A percentile compares a stretch with the other conserved stretches of the same genome.
Conservation (phyloP, 2,329 filamentous ascomycete genomes). For the Leptoxyphium fumago region DNA sequence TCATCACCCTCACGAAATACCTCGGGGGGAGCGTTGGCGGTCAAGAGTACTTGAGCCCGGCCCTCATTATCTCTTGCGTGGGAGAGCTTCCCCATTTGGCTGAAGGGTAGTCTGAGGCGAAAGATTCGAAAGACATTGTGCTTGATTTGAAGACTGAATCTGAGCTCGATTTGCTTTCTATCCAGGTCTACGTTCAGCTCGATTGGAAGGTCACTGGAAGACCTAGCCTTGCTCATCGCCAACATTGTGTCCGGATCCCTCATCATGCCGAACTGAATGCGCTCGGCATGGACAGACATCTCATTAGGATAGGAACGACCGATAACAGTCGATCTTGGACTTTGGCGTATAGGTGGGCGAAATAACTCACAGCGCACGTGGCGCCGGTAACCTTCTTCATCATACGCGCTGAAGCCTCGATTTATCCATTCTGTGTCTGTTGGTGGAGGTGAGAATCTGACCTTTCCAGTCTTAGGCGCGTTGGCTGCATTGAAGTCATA, state of each 20-base stretch:
- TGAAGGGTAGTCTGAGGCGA: slow-evolving; percentile 31
- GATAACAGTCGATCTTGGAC: not conserved
- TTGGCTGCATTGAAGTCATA: not conserved
- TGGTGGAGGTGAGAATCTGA: slow-evolving; percentile 13
- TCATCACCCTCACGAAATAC: slow-evolving; percentile 12
- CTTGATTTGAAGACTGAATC: slow-evolving; percentile 21
- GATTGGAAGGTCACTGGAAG: slow-evolving; percentile 11
- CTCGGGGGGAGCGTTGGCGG: slow-evolving; percentile 22
- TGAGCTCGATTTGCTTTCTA: slow-evolving; percentile 29
- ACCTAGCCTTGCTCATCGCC: slow-evolving; percentile 36
- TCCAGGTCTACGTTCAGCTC: slow-evolving; percentile 29
- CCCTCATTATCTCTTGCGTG: slow-evolving; percentile 9
- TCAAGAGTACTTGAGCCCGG: slow-evolving; percentile 17
- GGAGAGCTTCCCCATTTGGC: slow-evolving; percentile 28
- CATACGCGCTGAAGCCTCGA: slow-evolving; percentile 1
- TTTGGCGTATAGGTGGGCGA: not conserved
- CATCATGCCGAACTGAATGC: slow-evolving; percentile 49
- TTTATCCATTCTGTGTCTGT: slow-evolving; percentile 7
- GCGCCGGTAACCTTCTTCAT: not conserved
- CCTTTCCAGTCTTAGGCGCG: slow-evolving; percentile 2
- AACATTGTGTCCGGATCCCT: slow-evolving; percentile 41
- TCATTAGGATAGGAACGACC: not conserved
- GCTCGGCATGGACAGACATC: not conserved
- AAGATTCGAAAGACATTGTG: slow-evolving; percentile 11
- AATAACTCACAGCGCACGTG: not conserved